Base-by-base conservation (phyloP, 2,329 filamentous ascomycete species). In the Fusarium fujikuroi region DNA sequence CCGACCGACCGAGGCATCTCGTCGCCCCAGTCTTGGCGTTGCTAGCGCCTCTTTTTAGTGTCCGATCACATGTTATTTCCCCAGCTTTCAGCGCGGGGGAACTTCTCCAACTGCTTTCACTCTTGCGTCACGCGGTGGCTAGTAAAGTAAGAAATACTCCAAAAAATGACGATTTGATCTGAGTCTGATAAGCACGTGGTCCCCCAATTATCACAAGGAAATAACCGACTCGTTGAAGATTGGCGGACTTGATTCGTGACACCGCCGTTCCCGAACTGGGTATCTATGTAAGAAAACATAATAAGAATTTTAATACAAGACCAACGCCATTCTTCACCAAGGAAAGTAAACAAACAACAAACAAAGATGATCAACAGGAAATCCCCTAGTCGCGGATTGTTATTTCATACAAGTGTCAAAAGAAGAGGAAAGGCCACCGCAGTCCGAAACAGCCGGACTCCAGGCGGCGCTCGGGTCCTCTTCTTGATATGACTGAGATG, bases 1-100 rank as follows among this genome's bases (percentile, higher is more conserved):
- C 50, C 50, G 50, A 54, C 50, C 34, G 50, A 75, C 79, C 79
- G 79, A 81, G 80, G 79, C 79, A 81, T 78, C 77, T 79, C 63
- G 66, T 64, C 56, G 74, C 72, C 70, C 70, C 66, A 60, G 75
- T 53, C 70, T 74, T 74, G 72, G 76, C 75, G 40, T 54, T 54
- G 57, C 64, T 77, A 75, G 79, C 70, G 78, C 32, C 40, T 56
- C 70, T 77, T 42, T 42, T 40, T 69, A 69, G 66, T 66, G 56
- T 57, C 43, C 28, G 49, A 78, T 80, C 79, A 80, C 79, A 80
- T 80, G 79, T 71, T 50, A 75, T 60, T 62, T 73, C 76, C 75
- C 76, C 76, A 76, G 73, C 74, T 76, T 78, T 75, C 56, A 67
- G 65, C 67, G 63, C 60, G 73, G 63, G 73, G 63, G 62, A 60